Conservation (phyloP, 2,329 filamentous ascomycete genomes). For the Verticillium zaregamsianum region DNA sequence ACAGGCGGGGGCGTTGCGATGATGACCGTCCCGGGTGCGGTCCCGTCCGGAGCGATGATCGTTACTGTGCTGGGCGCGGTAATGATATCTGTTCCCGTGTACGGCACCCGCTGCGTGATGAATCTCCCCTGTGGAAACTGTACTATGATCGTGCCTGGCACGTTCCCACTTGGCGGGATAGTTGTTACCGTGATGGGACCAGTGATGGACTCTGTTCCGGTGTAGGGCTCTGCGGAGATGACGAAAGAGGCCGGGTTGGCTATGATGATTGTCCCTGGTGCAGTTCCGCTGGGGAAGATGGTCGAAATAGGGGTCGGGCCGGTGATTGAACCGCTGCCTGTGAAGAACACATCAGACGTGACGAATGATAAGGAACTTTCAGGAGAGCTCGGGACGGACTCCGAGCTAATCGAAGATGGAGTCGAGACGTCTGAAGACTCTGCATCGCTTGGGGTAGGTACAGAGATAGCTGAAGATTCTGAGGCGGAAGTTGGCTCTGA, state of each 20-base stretch:
- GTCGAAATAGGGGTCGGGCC: constrained; percentile 6
- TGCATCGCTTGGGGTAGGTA: background rate
- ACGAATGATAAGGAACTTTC: background rate
- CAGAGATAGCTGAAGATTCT: background rate
- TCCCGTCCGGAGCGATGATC: constrained; percentile 5
- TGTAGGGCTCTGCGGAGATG: constrained; percentile 7
- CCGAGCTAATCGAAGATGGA: background rate
- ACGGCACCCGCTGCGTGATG: background rate
- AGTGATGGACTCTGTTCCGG: background rate
- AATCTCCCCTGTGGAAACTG: background rate
- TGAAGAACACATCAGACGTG: constrained; percentile 1
- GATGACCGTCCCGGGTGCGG: constrained; percentile 6
- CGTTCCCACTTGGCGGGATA: constrained; percentile 5
- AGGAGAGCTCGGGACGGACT: background rate
- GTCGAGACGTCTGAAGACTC: background rate
- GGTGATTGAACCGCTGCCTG: constrained; percentile 2
- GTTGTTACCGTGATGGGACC: constrained; percentile 9
- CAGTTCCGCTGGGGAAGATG: background rate
- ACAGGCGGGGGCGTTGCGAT: background rate
- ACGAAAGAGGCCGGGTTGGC: constrained; percentile 6
- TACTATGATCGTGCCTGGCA: constrained; percentile 7
- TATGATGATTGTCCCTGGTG: constrained; percentile 6
- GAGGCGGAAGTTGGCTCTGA: background rate
- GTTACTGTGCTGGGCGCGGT: constrained; percentile 3
- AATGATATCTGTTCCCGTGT: constrained; percentile 2